Evolutionary conservation across 768 basidiomycete genomes (phyloP), one percentile per base, ranked within the genome.

Genomic region (Lenzites betulinus): DNA sequence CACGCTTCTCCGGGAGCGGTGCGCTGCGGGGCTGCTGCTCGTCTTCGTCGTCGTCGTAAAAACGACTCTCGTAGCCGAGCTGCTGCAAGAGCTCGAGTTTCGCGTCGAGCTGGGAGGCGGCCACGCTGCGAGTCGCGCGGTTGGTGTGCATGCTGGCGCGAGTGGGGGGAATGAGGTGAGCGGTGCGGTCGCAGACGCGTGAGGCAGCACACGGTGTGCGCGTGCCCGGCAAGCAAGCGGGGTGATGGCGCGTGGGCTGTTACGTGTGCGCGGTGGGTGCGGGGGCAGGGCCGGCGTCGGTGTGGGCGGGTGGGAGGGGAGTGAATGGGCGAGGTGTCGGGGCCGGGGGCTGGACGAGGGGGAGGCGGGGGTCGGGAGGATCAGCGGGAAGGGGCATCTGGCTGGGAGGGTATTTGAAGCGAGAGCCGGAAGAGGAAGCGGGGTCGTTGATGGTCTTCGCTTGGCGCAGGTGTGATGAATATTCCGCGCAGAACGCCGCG

Each of bases 11-110:
- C 16, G 58, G 46, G 26, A 60, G 33, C 33, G 52, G 57, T 36
- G 60, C 50, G 63, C 58, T 43, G 58, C 59, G 54, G 20, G n/a
- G n/a, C n/a, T n/a, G n/a, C n/a, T n/a, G n/a, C n/a, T 33, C 30
- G 6, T 49, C 26, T 13, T 54, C 42, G 38, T 58, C 54, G 26
- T 56, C 35, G 54, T 49, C 44, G 36, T 43, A 59, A 42, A 58
- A 63, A 53, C 53, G 44, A n/a, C 50, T 50, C 7, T 36, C 53
- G 30, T 62, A 57, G 55, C 66, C 61, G 54, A 67, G 63, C 55
- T 67, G 63, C 59, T 64, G 60, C 4, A 67, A 42, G 7, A 64
- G 59, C 55, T 67, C 63, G 51, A 64, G 66, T 26, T 67, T 67
- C 60, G 66, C 60, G 66, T 67, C 63, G 38, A 64, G 51, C 26